Conservation (phyloP, 116 monocot genomes). For the Phalaenopsis hybrid region DNA sequence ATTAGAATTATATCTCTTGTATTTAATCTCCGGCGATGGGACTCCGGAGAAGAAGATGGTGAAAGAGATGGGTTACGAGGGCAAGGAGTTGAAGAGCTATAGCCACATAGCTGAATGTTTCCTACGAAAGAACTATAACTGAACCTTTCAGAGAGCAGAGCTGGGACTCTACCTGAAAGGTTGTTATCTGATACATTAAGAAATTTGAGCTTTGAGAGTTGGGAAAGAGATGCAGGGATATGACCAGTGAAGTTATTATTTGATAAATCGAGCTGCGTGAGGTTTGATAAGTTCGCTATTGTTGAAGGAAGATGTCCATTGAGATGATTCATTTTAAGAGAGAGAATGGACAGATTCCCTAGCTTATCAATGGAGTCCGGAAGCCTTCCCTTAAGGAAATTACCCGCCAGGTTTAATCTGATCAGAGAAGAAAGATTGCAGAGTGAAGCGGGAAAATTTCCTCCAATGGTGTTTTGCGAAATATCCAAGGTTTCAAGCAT, state of each 20-base stretch:
- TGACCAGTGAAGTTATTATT: constrained; percentile 35
- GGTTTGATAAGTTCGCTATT: constrained; percentile 28
- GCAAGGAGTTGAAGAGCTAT: constrained; percentile 37
- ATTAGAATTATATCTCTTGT: constrained; percentile 53
- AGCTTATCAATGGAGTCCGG: constrained; percentile 30
- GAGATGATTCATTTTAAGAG: constrained; percentile 17
- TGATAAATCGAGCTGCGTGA: constrained; percentile 39
- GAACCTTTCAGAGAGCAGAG: constrained; percentile 43
- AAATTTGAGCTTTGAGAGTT: constrained; percentile 34
- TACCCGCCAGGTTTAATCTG: constrained; percentile 25
- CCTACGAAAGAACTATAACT: constrained; percentile 59
- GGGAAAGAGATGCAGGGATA: constrained; percentile 33
- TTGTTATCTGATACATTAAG: constrained; percentile 78
- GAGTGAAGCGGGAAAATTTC: constrained; percentile 22
- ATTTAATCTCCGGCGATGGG: constrained; percentile 20
- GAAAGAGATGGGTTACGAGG: constrained; percentile 7
- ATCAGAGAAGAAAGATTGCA: constrained; percentile 13
- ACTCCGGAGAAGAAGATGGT: not conserved
- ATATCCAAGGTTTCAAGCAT: constrained; percentile 32
- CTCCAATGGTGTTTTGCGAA: constrained; percentile 32
- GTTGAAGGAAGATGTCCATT: constrained; percentile 31
- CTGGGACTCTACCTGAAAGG: constrained; percentile 59
- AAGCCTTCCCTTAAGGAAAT: constrained; percentile 12
- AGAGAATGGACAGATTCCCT: constrained; percentile 24
- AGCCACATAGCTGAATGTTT: constrained; percentile 77